phyloP scores from a whole-genome alignment of 441 rosid species.

The Adansonia madagascariensis region DNA sequence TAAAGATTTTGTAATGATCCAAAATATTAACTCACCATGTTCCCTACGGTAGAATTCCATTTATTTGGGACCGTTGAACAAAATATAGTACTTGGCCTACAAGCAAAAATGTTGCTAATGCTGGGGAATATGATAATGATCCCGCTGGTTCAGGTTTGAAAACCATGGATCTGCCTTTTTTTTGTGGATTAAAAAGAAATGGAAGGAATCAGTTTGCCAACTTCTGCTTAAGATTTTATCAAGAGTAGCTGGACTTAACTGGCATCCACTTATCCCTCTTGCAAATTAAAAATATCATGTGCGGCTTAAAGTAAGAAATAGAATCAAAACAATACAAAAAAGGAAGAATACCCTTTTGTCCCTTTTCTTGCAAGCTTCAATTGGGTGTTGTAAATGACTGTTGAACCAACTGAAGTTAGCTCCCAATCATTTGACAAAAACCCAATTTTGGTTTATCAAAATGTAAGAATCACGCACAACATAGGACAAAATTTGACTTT shows the following conservation, averaged over 20 bases:
- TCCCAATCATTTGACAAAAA: not conserved
- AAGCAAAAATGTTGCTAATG: not conserved
- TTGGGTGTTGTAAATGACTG: not conserved
- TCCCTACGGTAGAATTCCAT: not conserved
- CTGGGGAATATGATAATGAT: not conserved
- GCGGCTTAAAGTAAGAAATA: not conserved
- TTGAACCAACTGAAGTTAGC: slow-evolving; percentile 3
- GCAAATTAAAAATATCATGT: not conserved
- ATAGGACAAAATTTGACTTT: not conserved
- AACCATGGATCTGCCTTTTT: not conserved
- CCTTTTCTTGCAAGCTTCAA: slow-evolving; percentile 11
- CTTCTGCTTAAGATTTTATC: not conserved
- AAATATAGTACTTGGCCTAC: not conserved
- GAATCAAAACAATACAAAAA: not conserved
- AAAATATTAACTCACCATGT: not conserved
- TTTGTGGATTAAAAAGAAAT: not conserved
- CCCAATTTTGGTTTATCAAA: not conserved
- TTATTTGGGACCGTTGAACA: not conserved
- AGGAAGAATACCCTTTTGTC: not conserved
- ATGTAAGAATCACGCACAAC: not conserved
- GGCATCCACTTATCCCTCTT: not conserved
- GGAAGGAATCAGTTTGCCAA: not conserved
- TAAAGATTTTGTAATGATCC: not conserved
- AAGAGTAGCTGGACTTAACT: slow-evolving; percentile 1
- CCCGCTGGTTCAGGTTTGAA: slow-evolving; percentile 6